phyloP scores from a whole-genome alignment of 768 basidiomycete genomes.

The Kwoniella pini region DNA sequence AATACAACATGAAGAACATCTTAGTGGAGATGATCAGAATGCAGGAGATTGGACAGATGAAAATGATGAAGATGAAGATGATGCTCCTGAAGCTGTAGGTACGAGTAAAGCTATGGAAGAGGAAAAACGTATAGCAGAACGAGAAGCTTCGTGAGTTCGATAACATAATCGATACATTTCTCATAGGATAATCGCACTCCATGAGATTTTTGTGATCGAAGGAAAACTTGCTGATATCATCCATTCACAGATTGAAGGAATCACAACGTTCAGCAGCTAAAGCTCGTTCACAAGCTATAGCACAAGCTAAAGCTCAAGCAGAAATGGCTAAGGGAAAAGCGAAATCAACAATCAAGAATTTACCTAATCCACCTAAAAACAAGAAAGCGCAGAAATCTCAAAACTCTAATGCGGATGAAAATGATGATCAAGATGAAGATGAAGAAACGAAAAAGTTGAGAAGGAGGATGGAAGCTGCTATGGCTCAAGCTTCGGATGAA shows the following conservation, averaged over 20 bases:
- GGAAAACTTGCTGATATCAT: neutral
- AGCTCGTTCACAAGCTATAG: conserved; percentile 21
- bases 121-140: neutral
- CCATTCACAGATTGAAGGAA: neutral
- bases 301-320: conserved; percentile 9
- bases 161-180: neutral
- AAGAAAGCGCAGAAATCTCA: neutral
- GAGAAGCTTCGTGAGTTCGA: conserved; percentile 16
- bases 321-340: neutral
- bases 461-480: conserved; percentile 29
- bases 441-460: conserved; percentile 17
- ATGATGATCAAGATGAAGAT: conserved; percentile 25
- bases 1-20: neutral
- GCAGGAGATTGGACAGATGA: conserved; percentile 19
- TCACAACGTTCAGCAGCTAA: conserved; percentile 10
- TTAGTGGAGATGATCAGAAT: neutral
- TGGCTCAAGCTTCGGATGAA: conserved; percentile 33
- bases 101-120: conserved; percentile 13
- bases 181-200: neutral
- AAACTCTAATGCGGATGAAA: conserved; percentile 8
- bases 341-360: conserved; percentile 14
- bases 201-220: neutral
- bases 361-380: conserved; percentile 14
- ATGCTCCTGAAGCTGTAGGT: conserved; percentile 33
- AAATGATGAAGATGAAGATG: conserved; percentile 22